Evolutionary conservation across 345 rosid species (phyloP).

Genomic region (Triadica sebifera): DNA sequence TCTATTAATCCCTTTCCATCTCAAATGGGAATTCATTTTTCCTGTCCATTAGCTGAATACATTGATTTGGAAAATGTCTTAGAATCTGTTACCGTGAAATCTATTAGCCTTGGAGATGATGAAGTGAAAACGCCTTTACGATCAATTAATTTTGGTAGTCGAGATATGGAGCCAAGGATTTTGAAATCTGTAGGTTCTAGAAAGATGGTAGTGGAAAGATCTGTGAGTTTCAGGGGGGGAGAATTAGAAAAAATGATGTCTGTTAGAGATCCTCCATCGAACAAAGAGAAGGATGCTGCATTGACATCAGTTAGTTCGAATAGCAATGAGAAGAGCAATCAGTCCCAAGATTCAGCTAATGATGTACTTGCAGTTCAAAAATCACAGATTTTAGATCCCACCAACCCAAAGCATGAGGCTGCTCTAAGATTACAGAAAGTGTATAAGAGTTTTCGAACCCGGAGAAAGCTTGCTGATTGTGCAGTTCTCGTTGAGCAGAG

Average conservation of each 20-base stretch:
- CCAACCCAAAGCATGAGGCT: constrained; percentile 69
- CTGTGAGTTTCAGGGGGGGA: constrained; percentile 65
- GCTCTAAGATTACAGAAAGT: constrained; percentile 87
- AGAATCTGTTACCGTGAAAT: constrained; percentile 68
- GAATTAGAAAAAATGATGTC: constrained; percentile 55
- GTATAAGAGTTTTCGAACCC: constrained; percentile 87
- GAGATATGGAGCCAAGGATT: constrained; percentile 53
- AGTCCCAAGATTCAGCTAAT: constrained; percentile 21
- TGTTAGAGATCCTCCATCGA: constrained; percentile 20
- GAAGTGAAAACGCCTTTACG: constrained; percentile 53
- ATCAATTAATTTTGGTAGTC: constrained; percentile 59
- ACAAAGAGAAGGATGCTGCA: constrained; percentile 22
- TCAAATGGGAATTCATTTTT: constrained; percentile 60
- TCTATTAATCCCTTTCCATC: constrained; percentile 11
- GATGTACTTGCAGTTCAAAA: constrained; percentile 18
- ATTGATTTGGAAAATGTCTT: constrained; percentile 53
- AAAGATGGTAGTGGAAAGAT: constrained; percentile 62
- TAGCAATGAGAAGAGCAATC: constrained; percentile 14
- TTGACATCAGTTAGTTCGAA: neutral
- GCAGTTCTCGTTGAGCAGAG: constrained; percentile 88
- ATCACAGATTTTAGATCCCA: constrained; percentile 40
- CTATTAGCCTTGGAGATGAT: constrained; percentile 69
- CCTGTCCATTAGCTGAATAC: constrained; percentile 56
- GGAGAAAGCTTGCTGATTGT: constrained; percentile 95
- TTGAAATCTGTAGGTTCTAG: constrained; percentile 64